phyloP scores from a whole-genome alignment of 768 basidiomycete genomes.

The Tricholoma bakamatsutake region DNA sequence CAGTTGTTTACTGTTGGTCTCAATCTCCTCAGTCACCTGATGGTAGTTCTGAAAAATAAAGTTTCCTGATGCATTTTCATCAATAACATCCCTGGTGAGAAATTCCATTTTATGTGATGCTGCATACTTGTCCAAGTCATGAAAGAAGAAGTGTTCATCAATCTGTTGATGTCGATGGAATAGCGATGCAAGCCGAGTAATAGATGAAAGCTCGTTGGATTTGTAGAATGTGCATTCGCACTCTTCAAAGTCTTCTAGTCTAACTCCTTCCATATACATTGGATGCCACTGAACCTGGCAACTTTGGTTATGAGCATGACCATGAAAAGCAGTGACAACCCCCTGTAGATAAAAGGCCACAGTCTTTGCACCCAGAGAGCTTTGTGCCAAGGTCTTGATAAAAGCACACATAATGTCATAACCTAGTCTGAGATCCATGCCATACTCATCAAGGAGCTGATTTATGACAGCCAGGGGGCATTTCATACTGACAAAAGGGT shows the following conservation, averaged over 20 bases:
- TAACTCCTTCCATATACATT: slow-evolving; percentile 14
- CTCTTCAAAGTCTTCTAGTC: slow-evolving; percentile 24
- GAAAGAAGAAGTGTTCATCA: slow-evolving; percentile 24
- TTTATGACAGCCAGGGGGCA: too few relatives aligned
- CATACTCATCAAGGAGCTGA: too few relatives aligned
- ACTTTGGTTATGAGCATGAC: slow-evolving; percentile 14
- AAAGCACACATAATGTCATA: slow-evolving; percentile 16
- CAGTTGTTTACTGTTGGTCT: too few relatives aligned
- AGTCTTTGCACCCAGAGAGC: slow-evolving; percentile 13
- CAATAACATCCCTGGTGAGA: too few relatives aligned
- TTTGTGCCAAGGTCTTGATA: slow-evolving; percentile 14
- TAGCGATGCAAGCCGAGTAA: too few relatives aligned
- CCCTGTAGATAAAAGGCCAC: neutral
- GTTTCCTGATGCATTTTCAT: too few relatives aligned
- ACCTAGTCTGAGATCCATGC: too few relatives aligned
- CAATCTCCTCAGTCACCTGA: too few relatives aligned
- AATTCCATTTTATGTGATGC: too few relatives aligned
- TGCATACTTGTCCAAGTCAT: slow-evolving; percentile 29
- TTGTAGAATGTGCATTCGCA: slow-evolving; percentile 17
- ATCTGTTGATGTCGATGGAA: slow-evolving; percentile 19
- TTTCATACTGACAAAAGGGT: too few relatives aligned
- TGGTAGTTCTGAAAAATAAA: too few relatives aligned
- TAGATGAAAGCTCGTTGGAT: slow-evolving; percentile 4
- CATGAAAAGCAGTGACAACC: slow-evolving; percentile 7
- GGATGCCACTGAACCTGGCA: slow-evolving; percentile 21